Evolutionary conservation across 2,329 filamentous ascomycete genomes (phyloP).

Genomic region (Plenodomus tracheiphilus): DNA sequence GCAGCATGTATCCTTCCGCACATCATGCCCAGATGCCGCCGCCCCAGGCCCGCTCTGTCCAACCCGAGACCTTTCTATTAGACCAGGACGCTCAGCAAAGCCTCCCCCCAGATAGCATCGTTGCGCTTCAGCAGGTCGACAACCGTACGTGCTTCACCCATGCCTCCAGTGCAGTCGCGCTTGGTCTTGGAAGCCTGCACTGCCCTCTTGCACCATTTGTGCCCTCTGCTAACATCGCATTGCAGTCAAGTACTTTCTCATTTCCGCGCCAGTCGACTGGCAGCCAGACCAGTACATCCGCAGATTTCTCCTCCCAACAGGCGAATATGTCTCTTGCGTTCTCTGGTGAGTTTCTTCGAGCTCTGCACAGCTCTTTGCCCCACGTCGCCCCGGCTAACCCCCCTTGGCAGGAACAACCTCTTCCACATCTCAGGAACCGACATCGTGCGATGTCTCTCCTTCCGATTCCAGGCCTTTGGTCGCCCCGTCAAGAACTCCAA

Average conservation of each 20-base stretch:
- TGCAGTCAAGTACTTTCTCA: conserved; percentile 98
- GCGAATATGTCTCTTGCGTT: conserved; percentile 98
- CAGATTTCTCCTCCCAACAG: conserved; percentile 90
- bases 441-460: conserved; percentile 96
- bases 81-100: conserved; percentile 96
- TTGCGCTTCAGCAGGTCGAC: conserved; percentile 96
- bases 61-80: conserved; percentile 98
- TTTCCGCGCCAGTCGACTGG: conserved; percentile 98
- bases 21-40: conserved; percentile 81
- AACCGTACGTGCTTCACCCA: conserved; percentile 69
- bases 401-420: conserved; percentile 83
- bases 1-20: conserved; percentile 53
- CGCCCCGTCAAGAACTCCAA: conserved; percentile 99
- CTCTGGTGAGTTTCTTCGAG: conserved; percentile 66
- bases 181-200: conserved; percentile 11
- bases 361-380: not conserved
- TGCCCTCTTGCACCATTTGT: not conserved
- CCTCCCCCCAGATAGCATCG: conserved; percentile 92
- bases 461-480: conserved; percentile 97
- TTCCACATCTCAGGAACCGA: conserved; percentile 99
- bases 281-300: conserved; percentile 94
- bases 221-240: conserved; percentile 32
- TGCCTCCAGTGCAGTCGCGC: conserved; percentile 14
- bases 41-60: conserved; percentile 68
- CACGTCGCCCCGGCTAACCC: conserved; percentile 27